phyloP scores from a whole-genome alignment of 805 yeast species.

The Candida hispaniensis region DNA sequence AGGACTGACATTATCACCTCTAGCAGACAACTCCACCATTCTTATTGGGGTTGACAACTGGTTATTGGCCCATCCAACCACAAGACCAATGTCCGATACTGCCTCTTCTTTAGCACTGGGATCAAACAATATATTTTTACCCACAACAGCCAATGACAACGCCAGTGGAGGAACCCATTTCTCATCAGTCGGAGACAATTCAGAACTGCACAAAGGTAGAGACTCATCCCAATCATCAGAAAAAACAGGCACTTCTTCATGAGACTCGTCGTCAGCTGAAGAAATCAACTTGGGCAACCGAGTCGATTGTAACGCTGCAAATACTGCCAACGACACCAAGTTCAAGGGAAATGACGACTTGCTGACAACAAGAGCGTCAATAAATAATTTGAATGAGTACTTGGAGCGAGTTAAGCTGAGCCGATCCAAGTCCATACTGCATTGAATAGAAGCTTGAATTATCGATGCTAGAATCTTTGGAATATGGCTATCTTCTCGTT shows the following conservation, averaged over 20 bases:
- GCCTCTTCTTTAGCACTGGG: conserved; percentile 85
- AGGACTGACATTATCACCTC: conserved; percentile 37
- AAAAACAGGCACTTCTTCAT: conserved; percentile 84
- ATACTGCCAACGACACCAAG: conserved; percentile 66
- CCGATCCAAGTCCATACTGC: conserved; percentile 27
- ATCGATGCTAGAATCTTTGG: conserved; percentile 44
- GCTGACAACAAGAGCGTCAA: conserved; percentile 72
- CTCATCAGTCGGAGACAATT: conserved; percentile 18
- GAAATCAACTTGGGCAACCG: conserved; percentile 62
- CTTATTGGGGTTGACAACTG: conserved; percentile 62
- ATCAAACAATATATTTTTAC: conserved; percentile 60
- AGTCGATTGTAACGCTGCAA: conserved; percentile 72
- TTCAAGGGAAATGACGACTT: conserved; percentile 74
- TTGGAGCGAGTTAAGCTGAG: conserved; percentile 55
- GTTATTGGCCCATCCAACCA: conserved; percentile 62
- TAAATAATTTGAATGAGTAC: conserved; percentile 63
- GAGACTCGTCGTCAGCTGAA: conserved; percentile 46
- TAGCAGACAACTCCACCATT: conserved; percentile 50
- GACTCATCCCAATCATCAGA: conserved; percentile 76
- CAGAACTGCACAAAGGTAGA: conserved; percentile 34
- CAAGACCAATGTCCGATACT: conserved; percentile 74
- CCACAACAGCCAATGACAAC: conserved; percentile 67
- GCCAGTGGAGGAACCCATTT: conserved; percentile 60
- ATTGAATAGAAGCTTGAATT: conserved; percentile 43
- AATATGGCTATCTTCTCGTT: conserved; percentile 66